Base-by-base conservation (phyloP, 768 basidiomycete genomes). In the Amanita jacksonii region DNA sequence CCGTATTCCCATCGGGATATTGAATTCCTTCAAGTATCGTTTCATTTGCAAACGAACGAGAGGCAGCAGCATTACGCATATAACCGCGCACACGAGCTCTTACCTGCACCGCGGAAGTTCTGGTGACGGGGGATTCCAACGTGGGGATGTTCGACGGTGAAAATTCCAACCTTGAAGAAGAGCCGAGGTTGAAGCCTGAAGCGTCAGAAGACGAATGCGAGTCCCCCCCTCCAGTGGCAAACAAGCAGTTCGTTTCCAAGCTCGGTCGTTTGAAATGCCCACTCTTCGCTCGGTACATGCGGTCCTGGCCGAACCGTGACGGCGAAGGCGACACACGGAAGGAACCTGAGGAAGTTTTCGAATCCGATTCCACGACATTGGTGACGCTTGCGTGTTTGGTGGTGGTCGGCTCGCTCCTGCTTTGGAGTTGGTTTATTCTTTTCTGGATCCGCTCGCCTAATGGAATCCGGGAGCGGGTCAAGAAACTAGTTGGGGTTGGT, bases 211-310 rank as follows among this genome's bases (percentile, higher is more conserved):
- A 25, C 20, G 22, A 16, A 43, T n/a, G 19, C 3, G 25, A 25
- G 30, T 38, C 37, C 22, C 31, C 44, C 9, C 44, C 44, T 27
- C 19, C 19, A 8, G n/a, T n/a, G n/a, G 37, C 44, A 3, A 16
- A 27, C 25, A 45, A 28, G 24, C 44, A 45, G 15, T 19, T 38
- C 13, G n/a, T 16, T 20, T 45, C 44, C 30, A 38, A 32, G 20
- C 44, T 38, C 12, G 28, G 44, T 16, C 44, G 15, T n/a, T 37
- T 38, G 13, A 45, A 38, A 38, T 38, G 37, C 5, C 37, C 44
- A 13, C 44, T 45, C 18, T 9, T 38, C 24, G 44, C 44, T 28
- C 36, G 15, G 1, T n/a, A 8, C 44, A 45, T 45, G 13, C 44
- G 44, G 20, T 38, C 27, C 13, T 28, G 12, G 10, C 44, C 37